A percentile compares a stretch with the other conserved stretches of the same genome.
phyloP scores from a whole-genome alignment of 805 yeast genomes.

The Tetrapisispora taiwanensis region DNA sequence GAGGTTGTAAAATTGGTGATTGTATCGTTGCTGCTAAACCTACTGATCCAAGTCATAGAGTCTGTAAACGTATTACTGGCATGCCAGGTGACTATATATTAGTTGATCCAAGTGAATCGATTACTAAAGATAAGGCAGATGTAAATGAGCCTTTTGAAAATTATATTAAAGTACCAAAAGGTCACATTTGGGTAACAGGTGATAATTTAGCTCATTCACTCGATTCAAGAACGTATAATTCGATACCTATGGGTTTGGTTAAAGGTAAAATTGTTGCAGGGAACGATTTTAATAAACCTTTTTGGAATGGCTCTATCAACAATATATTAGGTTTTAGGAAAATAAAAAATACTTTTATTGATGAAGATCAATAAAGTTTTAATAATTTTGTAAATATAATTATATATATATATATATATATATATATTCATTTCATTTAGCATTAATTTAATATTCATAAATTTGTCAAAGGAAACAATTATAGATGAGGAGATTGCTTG shows the following conservation, averaged over 20 bases:
- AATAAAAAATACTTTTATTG: conserved; percentile 42
- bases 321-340: conserved; percentile 45
- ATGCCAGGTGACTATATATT: conserved; percentile 88
- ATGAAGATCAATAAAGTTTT: conserved; percentile 21
- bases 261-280: conserved; percentile 81
- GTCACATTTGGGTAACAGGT: conserved; percentile 96
- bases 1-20: conserved; percentile 69
- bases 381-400: not conserved
- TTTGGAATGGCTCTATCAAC: conserved; percentile 28
- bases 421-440: not conserved
- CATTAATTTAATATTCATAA: too few species aligned
- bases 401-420: not conserved
- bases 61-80: conserved; percentile 89
- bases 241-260: conserved; percentile 80
- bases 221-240: conserved; percentile 83
- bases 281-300: conserved; percentile 41
- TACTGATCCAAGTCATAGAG: conserved; percentile 72
- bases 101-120: conserved; percentile 57
- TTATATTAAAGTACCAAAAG: conserved; percentile 74
- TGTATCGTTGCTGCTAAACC: conserved; percentile 84
- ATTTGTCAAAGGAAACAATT: too few species aligned
- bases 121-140: conserved; percentile 1
- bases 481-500: too few species aligned
- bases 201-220: conserved; percentile 81
- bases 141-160: conserved; percentile 28